Evolutionary conservation across 805 yeast genomes (phyloP).

Genomic region (Candida coquimbonensis): DNA sequence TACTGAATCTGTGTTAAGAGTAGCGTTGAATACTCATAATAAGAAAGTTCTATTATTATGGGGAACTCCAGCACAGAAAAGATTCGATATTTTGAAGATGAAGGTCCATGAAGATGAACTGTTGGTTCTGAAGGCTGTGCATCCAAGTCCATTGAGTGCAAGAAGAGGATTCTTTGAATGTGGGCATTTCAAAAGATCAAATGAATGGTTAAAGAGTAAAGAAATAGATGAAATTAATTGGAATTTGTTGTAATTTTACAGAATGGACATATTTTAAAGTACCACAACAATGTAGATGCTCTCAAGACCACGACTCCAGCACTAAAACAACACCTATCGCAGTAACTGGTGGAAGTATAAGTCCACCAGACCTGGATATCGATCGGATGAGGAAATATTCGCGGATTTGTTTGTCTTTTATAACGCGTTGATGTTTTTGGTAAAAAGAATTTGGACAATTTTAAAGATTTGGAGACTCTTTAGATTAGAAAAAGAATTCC

Average conservation of each 20-base stretch:
- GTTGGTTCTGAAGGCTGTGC: slow-evolving; percentile 65
- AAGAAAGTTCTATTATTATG: slow-evolving; percentile 23
- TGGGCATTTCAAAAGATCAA: slow-evolving; percentile 65
- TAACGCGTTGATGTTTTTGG: not conserved
- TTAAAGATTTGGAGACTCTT: too few species aligned
- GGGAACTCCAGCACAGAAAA: slow-evolving; percentile 39
- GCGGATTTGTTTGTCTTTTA: too few species aligned
- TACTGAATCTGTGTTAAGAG: slow-evolving; percentile 62
- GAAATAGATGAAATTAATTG: slow-evolving; percentile 53
- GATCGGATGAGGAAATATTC: too few species aligned
- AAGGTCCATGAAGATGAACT: slow-evolving; percentile 25
- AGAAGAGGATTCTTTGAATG: slow-evolving; percentile 78
- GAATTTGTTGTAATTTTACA: slow-evolving; percentile 30
- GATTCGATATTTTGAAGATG: slow-evolving; percentile 25
- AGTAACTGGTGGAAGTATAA: too few species aligned
- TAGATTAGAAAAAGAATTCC: too few species aligned
- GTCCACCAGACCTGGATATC: too few species aligned
- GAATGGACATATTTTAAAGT: not conserved
- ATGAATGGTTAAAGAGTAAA: slow-evolving; percentile 59
- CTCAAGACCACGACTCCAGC: too few species aligned
- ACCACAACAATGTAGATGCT: too few species aligned
- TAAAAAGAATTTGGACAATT: not conserved
- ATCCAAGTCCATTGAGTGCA: slow-evolving; percentile 94
- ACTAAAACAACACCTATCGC: too few species aligned
- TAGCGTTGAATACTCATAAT: slow-evolving; percentile 40